These are phyloP conservation scores for Penicillium sp. DNA, from an alignment of 2,329 filamentous ascomycete genomes.

Conservation along the genomic window DNA sequence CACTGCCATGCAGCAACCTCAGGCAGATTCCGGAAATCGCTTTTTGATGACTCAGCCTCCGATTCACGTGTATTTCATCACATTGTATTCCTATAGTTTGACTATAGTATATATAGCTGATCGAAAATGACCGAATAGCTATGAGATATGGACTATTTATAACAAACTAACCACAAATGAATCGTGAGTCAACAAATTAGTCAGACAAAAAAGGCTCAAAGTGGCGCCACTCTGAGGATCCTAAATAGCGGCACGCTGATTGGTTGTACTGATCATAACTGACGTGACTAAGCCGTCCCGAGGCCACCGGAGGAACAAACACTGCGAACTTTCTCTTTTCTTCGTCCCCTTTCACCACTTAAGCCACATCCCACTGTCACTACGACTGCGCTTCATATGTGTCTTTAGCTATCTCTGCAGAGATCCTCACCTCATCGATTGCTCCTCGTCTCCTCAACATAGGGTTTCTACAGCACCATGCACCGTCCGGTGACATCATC, in stretches of 20 bases:
- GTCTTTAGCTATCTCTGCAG: slow-evolving; percentile 15
- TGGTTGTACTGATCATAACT: slow-evolving; percentile 26
- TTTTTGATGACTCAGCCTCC: background rate
- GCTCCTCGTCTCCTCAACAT: slow-evolving; percentile 25
- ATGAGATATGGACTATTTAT: too few relatives aligned
- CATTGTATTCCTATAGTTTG: background rate
- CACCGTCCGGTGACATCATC: slow-evolving; percentile 46
- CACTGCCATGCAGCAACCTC: background rate
- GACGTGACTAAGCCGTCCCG: slow-evolving; percentile 24
- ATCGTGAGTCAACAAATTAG: background rate
- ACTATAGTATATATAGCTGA: background rate
- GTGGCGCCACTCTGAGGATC: slow-evolving; percentile 34
- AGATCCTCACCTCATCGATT: slow-evolving; percentile 1
- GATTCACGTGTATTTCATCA: background rate
- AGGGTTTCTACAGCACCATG: slow-evolving; percentile 36
- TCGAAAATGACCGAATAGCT: background rate
- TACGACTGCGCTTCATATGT: slow-evolving; percentile 8
- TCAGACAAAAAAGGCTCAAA: background rate
- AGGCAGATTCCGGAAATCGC: background rate
- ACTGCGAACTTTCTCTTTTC: slow-evolving; percentile 16
- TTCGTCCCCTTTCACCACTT: slow-evolving; percentile 1
- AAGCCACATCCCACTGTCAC: slow-evolving; percentile 8
- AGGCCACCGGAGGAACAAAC: slow-evolving; percentile 21
- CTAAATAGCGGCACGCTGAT: slow-evolving; percentile 38
- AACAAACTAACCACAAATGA: background rate